Percentiles rank a stretch among this genome's conserved stretches.
Conservation (phyloP, 2,329 filamentous ascomycete species). For the Basipetospora chlamydospora region DNA sequence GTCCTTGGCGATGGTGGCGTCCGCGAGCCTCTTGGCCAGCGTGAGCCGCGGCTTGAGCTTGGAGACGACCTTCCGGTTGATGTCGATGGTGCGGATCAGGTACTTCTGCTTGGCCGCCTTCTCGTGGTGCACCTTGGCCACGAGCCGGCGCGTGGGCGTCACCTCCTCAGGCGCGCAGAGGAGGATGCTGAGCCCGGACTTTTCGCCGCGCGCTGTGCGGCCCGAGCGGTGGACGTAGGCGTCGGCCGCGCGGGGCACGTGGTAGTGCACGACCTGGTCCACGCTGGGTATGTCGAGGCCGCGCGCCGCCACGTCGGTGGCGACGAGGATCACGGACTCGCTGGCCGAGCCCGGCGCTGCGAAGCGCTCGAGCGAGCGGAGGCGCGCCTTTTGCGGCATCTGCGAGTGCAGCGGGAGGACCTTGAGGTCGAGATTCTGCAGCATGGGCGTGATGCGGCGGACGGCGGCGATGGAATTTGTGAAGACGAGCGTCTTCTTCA, state of each 20-base stretch:
- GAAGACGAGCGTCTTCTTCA: slow-evolving; percentile 74
- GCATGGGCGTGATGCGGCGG: slow-evolving; percentile 67
- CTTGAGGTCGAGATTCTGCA: slow-evolving; percentile 67
- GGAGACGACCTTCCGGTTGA: slow-evolving; percentile 66
- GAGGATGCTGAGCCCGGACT: slow-evolving; percentile 66
- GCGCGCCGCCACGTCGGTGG: slow-evolving; percentile 85
- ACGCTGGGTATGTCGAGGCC: slow-evolving; percentile 88
- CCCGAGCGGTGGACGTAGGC: slow-evolving; percentile 93
- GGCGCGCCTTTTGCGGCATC: slow-evolving; percentile 89
- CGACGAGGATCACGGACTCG: slow-evolving; percentile 56
- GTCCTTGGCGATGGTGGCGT: slow-evolving; percentile 71
- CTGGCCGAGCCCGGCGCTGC: slow-evolving; percentile 44
- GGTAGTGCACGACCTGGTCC: slow-evolving; percentile 86
- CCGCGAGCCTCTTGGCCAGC: slow-evolving; percentile 77
- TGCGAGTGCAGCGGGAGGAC: slow-evolving; percentile 74
- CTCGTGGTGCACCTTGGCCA: slow-evolving; percentile 71
- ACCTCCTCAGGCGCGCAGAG: slow-evolving; percentile 90
- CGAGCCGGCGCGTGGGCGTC: slow-evolving; percentile 64
- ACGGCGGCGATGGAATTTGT: slow-evolving; percentile 93
- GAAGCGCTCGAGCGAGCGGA: slow-evolving; percentile 87
- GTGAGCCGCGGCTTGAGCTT: slow-evolving; percentile 63
- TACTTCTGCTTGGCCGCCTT: slow-evolving; percentile 39
- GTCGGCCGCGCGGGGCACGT: slow-evolving; percentile 81
- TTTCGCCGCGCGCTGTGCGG: slow-evolving; percentile 73
- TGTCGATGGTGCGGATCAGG: slow-evolving; percentile 65